phyloP scores from a whole-genome alignment of 2,329 filamentous ascomycete species.

The Aspergillus sp. region DNA sequence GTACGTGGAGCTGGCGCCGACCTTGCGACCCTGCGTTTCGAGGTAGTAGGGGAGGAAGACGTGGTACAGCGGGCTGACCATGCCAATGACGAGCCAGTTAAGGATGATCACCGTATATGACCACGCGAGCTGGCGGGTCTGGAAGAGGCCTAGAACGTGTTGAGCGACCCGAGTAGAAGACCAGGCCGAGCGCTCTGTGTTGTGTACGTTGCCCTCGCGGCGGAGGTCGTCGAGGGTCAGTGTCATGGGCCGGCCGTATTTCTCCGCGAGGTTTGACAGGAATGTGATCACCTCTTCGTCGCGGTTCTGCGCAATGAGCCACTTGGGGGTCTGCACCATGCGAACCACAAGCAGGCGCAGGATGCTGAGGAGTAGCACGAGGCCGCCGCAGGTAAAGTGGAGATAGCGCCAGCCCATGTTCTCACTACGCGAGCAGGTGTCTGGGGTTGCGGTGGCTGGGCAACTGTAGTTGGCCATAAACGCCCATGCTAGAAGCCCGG shows the following conservation, averaged over 20 bases:
- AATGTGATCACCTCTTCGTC: slow-evolving; percentile 78
- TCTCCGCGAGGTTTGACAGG: slow-evolving; percentile 34
- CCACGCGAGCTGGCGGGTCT: background rate
- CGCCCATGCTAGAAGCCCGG: slow-evolving; percentile 66
- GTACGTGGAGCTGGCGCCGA: slow-evolving; percentile 46
- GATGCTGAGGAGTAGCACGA: slow-evolving; percentile 74
- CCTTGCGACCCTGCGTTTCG: slow-evolving; percentile 47
- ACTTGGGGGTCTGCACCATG: slow-evolving; percentile 85
- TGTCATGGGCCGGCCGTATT: slow-evolving; percentile 9
- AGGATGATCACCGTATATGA: slow-evolving; percentile 67
- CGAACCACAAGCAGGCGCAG: slow-evolving; percentile 77
- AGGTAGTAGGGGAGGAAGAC: slow-evolving; percentile 87
- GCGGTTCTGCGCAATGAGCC: slow-evolving; percentile 72
- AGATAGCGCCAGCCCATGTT: slow-evolving; percentile 75
- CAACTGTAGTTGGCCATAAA: slow-evolving; percentile 71
- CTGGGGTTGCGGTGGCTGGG: slow-evolving; percentile 26
- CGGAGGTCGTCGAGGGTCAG: slow-evolving; percentile 1
- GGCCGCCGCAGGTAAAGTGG: slow-evolving; percentile 68
- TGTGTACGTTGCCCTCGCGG: slow-evolving; percentile 4
- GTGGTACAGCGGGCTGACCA: slow-evolving; percentile 88
- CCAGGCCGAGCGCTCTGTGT: slow-evolving; percentile 15
- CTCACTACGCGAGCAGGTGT: slow-evolving; percentile 53
- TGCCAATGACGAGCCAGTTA: slow-evolving; percentile 80
- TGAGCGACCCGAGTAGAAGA: background rate
- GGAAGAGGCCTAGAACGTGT: slow-evolving; percentile 39